Percentiles rank a stretch among this genome's conserved stretches.
phyloP scores from a whole-genome alignment of 106 monocot genomes.

The Dendrobium huoshanense region DNA sequence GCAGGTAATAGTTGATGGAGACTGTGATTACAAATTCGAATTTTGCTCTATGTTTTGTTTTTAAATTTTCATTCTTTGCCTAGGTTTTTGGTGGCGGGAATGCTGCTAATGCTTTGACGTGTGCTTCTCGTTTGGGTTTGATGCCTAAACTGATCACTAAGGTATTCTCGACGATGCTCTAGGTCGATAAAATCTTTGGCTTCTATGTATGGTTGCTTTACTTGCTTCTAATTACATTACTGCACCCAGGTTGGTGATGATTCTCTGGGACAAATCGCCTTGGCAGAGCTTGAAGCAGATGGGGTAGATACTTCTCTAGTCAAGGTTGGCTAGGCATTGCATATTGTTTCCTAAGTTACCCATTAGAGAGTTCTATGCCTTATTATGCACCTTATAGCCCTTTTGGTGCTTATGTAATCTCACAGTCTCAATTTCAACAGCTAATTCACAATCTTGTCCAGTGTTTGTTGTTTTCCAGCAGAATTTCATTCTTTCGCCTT shows the following conservation, averaged over 20 bases:
- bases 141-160: slow-evolving; percentile 68
- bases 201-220: background rate
- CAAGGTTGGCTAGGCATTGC: background rate
- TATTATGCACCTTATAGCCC: background rate
- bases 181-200: background rate
- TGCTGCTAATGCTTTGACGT: slow-evolving; percentile 71
- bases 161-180: slow-evolving; percentile 28
- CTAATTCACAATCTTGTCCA: background rate
- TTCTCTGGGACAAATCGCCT: slow-evolving; percentile 52
- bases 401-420: no score
- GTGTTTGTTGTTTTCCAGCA: background rate
- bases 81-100: slow-evolving; percentile 94
- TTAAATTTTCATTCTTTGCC: background rate
- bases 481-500: background rate
- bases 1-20: slow-evolving; percentile 39
- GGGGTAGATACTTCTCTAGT: slow-evolving; percentile 72
- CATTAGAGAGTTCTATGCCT: slow-evolving; percentile 39
- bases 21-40: background rate
- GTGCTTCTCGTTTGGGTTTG: slow-evolving; percentile 76
- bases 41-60: no score
- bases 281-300: slow-evolving; percentile 64
- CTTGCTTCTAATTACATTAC: background rate
- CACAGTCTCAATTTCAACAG: background rate
- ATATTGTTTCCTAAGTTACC: slow-evolving; percentile 10
- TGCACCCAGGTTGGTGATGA: slow-evolving; percentile 68